Evolutionary conservation across 2,329 filamentous ascomycete genomes (phyloP).

Genomic region (Kalmusia sp.): DNA sequence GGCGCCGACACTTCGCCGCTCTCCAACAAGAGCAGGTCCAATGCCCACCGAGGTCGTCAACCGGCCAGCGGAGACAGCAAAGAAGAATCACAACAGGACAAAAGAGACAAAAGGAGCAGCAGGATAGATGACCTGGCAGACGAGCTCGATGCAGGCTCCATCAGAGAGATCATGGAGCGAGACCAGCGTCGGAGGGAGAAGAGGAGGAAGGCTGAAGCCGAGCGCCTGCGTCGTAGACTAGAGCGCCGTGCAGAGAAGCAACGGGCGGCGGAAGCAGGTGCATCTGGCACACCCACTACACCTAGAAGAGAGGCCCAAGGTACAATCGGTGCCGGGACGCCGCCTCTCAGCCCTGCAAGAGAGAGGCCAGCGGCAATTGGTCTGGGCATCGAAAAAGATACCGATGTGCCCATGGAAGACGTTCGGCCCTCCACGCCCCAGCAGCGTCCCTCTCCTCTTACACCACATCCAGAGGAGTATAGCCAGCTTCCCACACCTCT

Average conservation of each 20-base stretch:
- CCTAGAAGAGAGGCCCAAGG: constrained; percentile 57
- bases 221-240: constrained; percentile 70
- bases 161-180: constrained; percentile 89
- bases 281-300: constrained; percentile 61
- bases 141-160: constrained; percentile 80
- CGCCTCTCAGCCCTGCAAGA: too few relatives aligned
- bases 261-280: constrained; percentile 64
- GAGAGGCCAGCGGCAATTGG: constrained; percentile 49
- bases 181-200: constrained; percentile 81
- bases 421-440: constrained; percentile 48
- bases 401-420: constrained; percentile 63
- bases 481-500: constrained; percentile 45
- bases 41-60: constrained; percentile 59
- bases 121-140: constrained; percentile 77
- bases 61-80: constrained; percentile 54
- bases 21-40: constrained; percentile 56
- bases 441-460: constrained; percentile 27
- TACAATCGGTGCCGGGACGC: too few relatives aligned
- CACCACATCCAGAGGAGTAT: constrained; percentile 27
- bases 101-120: constrained; percentile 60
- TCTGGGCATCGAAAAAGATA: constrained; percentile 65
- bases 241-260: constrained; percentile 70
- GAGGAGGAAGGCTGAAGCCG: constrained; percentile 72
- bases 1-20: constrained; percentile 40
- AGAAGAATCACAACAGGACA: constrained; percentile 40